Evolutionary conservation across 2,329 filamentous ascomycete species (phyloP).

Genomic region (Colletotrichum sp.): DNA sequence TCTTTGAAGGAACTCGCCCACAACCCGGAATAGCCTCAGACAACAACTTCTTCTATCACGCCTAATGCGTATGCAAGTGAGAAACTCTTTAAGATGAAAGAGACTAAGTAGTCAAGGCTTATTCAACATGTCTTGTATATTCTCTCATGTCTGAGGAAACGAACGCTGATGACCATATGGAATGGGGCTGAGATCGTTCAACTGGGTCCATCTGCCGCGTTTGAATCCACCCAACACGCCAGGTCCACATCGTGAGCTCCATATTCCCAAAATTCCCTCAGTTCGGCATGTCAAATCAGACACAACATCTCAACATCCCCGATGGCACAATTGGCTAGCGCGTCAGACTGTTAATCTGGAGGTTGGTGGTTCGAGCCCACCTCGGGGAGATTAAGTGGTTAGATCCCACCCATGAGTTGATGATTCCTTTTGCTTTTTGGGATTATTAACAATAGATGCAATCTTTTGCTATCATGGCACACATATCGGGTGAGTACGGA

Average conservation of each 20-base stretch:
- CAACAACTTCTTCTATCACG: not conserved
- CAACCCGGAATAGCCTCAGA: not conserved
- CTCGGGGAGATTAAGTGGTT: constrained; percentile 15
- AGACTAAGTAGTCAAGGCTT: not conserved
- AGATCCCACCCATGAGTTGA: not conserved
- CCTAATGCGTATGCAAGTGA: not conserved
- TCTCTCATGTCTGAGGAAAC: not conserved
- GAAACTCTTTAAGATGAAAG: not conserved
- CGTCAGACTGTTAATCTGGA: constrained; percentile 21
- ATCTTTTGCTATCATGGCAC: not conserved
- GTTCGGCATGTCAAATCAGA: not conserved
- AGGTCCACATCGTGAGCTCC: not conserved
- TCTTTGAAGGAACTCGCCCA: not conserved
- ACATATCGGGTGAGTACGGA: not conserved
- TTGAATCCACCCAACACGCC: not conserved
- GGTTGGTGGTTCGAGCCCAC: constrained; percentile 22
- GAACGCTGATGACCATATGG: not conserved
- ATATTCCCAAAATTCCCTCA: not conserved
- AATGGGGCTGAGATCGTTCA: not conserved
- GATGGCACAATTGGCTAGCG: constrained; percentile 22
- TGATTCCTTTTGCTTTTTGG: not conserved
- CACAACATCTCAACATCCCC: constrained; percentile 7
- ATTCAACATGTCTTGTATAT: not conserved
- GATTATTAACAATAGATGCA: not conserved
- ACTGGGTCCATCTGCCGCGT: not conserved